Base-by-base conservation (phyloP, 129 eudicot genomes). In the Solidago caesia region DNA sequence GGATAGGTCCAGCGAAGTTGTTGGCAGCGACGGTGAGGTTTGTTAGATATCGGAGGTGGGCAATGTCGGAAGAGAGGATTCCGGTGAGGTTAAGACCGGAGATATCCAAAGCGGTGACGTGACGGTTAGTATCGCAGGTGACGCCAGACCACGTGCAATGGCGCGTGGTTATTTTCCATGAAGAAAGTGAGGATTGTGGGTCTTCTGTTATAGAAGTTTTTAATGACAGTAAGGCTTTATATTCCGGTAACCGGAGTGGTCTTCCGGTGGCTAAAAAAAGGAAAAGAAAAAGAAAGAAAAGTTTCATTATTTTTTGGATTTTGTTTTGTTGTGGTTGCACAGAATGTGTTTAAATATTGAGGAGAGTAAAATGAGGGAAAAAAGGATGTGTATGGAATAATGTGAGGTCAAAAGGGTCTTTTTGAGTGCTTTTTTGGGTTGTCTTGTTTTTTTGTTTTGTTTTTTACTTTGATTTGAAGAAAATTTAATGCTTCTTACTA, bases 101-200 rank as follows among this genome's bases (percentile, higher is more conserved):
- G 78, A 91, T 69, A 67, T 91, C 89, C 0, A 91, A 63, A 8
- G 85, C 69, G 29, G 79, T 85, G 14, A 91, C 97, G 76, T 77
- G 88, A 58, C 86, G 89, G 46, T 75, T n/a, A 29, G 76, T 4
- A 64, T 81, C 88, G 85, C 97, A 91, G 11, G 88, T 84, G 80
- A 91, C 81, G 46, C 88, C 88, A 2, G 52, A 15, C 95, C 95
- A 91, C 5, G 86, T 80, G 72, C 97, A 91, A 78, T 86, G 88
- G 63, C 74, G 42, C 74, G 89, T 86, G 85, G 84, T 49, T 75
- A 64, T 11, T 43, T 67, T 78, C 97, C 97, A 91, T 13, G 95
- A 51, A 45, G 88, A 62, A 60, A 91, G 85, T 7, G 75, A 45
- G 16, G 83, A 66, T 15, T 80, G 86, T 5, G 97, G 91, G 77